phyloP scores from a whole-genome alignment of 176 grass and related monocot species.

The Oryza coarctata region DNA sequence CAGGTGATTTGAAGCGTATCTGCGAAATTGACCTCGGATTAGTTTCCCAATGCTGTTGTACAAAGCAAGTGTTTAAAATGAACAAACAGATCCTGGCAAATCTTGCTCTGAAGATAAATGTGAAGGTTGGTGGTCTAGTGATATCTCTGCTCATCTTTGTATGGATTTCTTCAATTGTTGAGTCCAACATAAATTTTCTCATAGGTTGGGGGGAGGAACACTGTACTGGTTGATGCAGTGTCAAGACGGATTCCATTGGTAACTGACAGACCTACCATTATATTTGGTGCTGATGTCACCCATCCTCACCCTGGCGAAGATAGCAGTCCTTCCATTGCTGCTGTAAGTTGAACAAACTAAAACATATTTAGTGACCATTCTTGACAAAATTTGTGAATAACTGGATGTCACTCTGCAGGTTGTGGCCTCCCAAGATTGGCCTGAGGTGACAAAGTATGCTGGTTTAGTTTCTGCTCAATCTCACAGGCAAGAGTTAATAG shows the following conservation, averaged over 20 bases:
- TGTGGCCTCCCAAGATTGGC: constrained; percentile 96
- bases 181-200: constrained; percentile 4
- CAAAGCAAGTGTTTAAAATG: constrained; percentile 82
- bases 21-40: constrained; percentile 92
- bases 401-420: constrained; percentile 48
- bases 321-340: constrained; percentile 88
- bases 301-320: constrained; percentile 97
- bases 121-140: constrained; percentile 56
- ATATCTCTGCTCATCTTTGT: neutral
- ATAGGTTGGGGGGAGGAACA: constrained; percentile 92
- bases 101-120: constrained; percentile 95
- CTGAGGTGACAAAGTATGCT: constrained; percentile 94
- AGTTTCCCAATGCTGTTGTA: constrained; percentile 76
- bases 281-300: constrained; percentile 93
- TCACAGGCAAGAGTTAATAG: constrained; percentile 83
- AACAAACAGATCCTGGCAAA: constrained; percentile 86
- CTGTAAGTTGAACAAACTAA: constrained; percentile 40
- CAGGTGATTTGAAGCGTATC: constrained; percentile 89
- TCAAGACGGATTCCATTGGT: constrained; percentile 74
- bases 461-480: constrained; percentile 88
- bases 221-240: constrained; percentile 80
- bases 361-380: neutral
- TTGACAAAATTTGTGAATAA: neutral
- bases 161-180: neutral
- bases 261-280: constrained; percentile 88